phyloP scores from a whole-genome alignment of 2,329 filamentous ascomycete genomes.

The Verticillium zaregamsianum region DNA sequence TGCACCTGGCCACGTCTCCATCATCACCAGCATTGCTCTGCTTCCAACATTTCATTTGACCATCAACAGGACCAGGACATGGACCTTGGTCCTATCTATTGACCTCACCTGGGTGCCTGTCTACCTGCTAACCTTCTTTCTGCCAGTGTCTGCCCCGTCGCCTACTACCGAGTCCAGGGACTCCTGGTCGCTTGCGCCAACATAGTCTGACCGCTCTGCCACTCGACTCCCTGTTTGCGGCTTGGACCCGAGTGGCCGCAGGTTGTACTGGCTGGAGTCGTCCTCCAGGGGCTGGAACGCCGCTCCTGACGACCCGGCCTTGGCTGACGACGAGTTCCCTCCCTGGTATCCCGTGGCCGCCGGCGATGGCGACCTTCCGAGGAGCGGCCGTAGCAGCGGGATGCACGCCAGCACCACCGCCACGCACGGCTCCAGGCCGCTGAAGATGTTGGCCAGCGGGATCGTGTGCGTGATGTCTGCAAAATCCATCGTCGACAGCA shows the following conservation, averaged over 20 bases:
- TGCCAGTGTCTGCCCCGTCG: too few species aligned
- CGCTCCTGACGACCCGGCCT: neutral
- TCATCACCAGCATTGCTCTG: too few species aligned
- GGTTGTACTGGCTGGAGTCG: neutral
- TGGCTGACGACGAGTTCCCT: neutral
- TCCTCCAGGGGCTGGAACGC: neutral
- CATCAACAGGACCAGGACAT: too few species aligned
- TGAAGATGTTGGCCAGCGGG: constrained; percentile 28
- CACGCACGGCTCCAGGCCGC: constrained; percentile 31
- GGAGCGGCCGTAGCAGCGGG: constrained; percentile 33
- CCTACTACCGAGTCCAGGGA: too few species aligned
- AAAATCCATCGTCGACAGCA: constrained; percentile 24
- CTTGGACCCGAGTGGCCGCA: neutral
- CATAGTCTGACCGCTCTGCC: too few species aligned
- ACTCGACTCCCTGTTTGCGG: too few species aligned
- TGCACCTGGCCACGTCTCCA: too few species aligned
- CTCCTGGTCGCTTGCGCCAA: too few species aligned
- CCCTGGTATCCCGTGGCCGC: neutral
- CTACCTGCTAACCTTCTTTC: too few species aligned
- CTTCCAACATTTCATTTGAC: too few species aligned
- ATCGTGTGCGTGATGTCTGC: constrained; percentile 29
- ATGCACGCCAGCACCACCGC: constrained; percentile 34
- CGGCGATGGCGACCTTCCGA: constrained; percentile 17
- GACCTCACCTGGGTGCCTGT: too few species aligned
- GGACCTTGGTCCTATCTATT: too few species aligned